These are phyloP conservation scores for Candida taoyuanica DNA, from an alignment of 805 yeast species.

Conservation along the genomic window DNA sequence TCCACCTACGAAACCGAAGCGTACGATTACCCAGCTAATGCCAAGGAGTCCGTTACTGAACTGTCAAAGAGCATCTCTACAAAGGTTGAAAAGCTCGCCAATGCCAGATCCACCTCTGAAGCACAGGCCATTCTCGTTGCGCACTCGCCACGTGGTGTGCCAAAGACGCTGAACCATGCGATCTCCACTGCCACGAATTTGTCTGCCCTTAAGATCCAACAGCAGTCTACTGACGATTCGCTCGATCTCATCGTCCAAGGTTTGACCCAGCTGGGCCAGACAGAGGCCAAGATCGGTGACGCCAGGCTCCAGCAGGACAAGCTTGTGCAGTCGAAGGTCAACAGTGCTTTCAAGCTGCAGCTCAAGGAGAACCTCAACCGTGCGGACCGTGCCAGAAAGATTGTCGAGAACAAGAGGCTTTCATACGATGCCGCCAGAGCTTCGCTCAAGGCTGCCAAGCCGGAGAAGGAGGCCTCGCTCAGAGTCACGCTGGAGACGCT, in stretches of 20 bases:
- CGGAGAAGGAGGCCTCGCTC: constrained; percentile 67
- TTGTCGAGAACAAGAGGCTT: constrained; percentile 73
- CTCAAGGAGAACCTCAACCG: constrained; percentile 55
- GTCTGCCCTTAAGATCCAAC: constrained; percentile 29
- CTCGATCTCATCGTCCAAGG: constrained; percentile 55
- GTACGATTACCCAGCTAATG: constrained; percentile 78
- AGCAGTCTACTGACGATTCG: constrained; percentile 32
- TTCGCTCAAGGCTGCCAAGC: constrained; percentile 42
- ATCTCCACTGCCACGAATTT: constrained; percentile 68
- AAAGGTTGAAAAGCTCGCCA: constrained; percentile 62
- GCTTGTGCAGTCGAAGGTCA: constrained; percentile 63
- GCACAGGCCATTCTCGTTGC: constrained; percentile 68
- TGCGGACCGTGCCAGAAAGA: constrained; percentile 63
- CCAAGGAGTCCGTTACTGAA: constrained; percentile 68
- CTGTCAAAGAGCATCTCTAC: constrained; percentile 61
- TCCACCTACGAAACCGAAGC: constrained; percentile 64
- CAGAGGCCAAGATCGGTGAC: constrained; percentile 72
- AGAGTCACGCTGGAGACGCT: constrained; percentile 76
- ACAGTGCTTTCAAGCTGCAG: constrained; percentile 58
- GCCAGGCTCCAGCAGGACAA: constrained; percentile 81
- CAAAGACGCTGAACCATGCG: constrained; percentile 82
- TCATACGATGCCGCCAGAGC: constrained; percentile 77
- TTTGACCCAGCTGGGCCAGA: constrained; percentile 61
- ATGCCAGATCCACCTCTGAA: constrained; percentile 74
- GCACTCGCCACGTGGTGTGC: constrained; percentile 47